These are phyloP conservation scores for Coemansia sp. DNA, from an alignment of 192 early-diverging fungal species.

Conservation along the genomic window DNA sequence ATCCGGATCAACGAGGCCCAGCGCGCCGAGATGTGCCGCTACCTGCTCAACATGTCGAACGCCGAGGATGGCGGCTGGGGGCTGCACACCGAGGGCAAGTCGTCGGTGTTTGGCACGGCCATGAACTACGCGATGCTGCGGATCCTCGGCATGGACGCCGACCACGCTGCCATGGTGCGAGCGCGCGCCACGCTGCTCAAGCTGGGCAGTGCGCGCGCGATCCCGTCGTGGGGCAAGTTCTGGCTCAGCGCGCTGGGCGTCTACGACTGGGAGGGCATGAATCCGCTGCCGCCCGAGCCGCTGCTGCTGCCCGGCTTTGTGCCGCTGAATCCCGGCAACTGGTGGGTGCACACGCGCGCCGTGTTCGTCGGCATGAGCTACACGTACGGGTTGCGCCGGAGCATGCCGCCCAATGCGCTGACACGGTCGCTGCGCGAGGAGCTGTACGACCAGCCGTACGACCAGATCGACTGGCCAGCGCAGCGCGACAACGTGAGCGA, in stretches of 20 bases:
- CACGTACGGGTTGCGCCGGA: slow-evolving; percentile 72
- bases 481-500: slow-evolving; percentile 80
- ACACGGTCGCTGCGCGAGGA: slow-evolving; percentile 81
- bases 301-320: slow-evolving; percentile 76
- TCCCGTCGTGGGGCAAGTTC: slow-evolving; percentile 98
- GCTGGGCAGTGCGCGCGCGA: slow-evolving; percentile 80
- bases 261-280: slow-evolving; percentile 96
- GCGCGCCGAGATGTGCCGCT: slow-evolving; percentile 79
- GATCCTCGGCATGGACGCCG: slow-evolving; percentile 79
- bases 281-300: slow-evolving; percentile 93
- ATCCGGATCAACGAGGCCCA: slow-evolving; percentile 64
- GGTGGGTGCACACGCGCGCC: slow-evolving; percentile 92
- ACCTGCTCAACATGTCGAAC: slow-evolving; percentile 81
- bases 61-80: slow-evolving; percentile 94
- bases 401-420: slow-evolving; percentile 65
- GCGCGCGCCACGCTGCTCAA: slow-evolving; percentile 81
- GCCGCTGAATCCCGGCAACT: slow-evolving; percentile 85
- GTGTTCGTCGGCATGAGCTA: slow-evolving; percentile 98
- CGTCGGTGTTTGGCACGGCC: slow-evolving; percentile 94
- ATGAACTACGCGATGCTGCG: slow-evolving; percentile 92
- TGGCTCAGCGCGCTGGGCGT: slow-evolving; percentile 89
- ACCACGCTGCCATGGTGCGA: slow-evolving; percentile 83
- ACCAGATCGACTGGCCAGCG: slow-evolving; percentile 75
- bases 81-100: slow-evolving; percentile 90
- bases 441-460: slow-evolving; percentile 85